Evolutionary conservation across 192 early-diverging fungal species (phyloP), one percentile per base, ranked within the genome.

Genomic region (Nowakowskiella sp.): DNA sequence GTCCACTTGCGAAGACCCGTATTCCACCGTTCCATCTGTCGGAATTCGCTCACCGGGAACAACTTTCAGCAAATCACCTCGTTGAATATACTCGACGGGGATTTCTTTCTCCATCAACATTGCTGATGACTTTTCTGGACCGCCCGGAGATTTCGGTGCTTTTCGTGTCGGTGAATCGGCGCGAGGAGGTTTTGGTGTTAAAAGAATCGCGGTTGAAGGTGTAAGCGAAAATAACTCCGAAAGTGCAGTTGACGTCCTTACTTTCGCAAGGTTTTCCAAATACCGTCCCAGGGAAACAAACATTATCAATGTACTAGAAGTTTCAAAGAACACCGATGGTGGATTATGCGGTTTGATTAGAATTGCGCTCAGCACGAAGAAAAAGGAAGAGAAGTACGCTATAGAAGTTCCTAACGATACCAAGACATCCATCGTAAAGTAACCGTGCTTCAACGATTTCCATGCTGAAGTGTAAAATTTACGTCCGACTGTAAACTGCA

Each of bases 351-450:
- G 16, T 21, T 23, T 22, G 44, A 53, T 46, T 3, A 72, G 34
- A 13, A 61, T n/a, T 31, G 52, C 29, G 44, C 83, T 64, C 9
- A 90, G 49, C 65, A 95, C 82, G 36, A 87, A 79, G 19, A 89
- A 68, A 31, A 84, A 70, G 19, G 88, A 91, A 60, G 91, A 94
- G 3, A 73, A 58, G 67, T 88, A 96, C 0, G 93, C 86, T 8
- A 86, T 73, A 31, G 88, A 65, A 1, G 95, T 99, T 2, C 91
- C 89, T 6, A 94, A 70, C 0, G 81, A 72, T 22, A 99, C 79
- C 22, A 99, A 67, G 30, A 95, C 88, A 58, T 99, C 95, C 95
- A 99, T 99, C 49, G 88, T 98, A 53, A 92, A 90, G 31, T 78
- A 80, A 16, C 78, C 80, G 48, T 94, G 91, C 33, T 66, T 62